Conservation (phyloP, 495 filamentous ascomycete species). For the Cladorrhinum samala region DNA sequence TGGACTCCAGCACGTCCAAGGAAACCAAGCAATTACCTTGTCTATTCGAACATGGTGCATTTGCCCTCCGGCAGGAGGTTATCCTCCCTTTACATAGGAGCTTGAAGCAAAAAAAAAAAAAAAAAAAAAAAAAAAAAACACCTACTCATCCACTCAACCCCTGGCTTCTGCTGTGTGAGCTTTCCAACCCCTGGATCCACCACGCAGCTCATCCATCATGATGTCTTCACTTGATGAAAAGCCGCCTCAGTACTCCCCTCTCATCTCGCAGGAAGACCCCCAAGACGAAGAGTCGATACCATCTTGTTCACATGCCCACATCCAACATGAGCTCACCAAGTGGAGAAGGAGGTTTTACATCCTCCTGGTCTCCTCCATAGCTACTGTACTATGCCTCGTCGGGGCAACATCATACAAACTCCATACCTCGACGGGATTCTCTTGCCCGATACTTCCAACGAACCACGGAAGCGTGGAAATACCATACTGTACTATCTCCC, state of each 20-base stretch:
- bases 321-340: neutral
- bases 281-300: neutral
- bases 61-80: too few relatives aligned
- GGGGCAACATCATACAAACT: neutral
- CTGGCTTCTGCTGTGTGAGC: too few relatives aligned
- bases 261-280: neutral
- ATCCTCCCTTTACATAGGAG: too few relatives aligned
- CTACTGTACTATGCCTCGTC: neutral
- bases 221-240: neutral
- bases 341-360: constrained; percentile 3
- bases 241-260: neutral
- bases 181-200: too few relatives aligned
- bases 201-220: neutral
- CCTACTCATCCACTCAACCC: too few relatives aligned
- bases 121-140: too few relatives aligned
- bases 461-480: neutral
- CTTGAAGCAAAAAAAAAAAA: too few relatives aligned
- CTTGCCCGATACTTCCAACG: constrained; percentile 1
- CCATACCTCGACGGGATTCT: neutral
- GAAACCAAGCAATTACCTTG: too few relatives aligned
- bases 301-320: neutral
- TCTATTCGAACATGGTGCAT: too few relatives aligned
- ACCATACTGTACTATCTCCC: constrained; percentile 2
- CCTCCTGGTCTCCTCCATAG: neutral
- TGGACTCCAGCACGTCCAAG: too few relatives aligned